These are phyloP conservation scores for Prosopis cineraria DNA, from an alignment of 306 rosid species.

Conservation along the genomic window DNA sequence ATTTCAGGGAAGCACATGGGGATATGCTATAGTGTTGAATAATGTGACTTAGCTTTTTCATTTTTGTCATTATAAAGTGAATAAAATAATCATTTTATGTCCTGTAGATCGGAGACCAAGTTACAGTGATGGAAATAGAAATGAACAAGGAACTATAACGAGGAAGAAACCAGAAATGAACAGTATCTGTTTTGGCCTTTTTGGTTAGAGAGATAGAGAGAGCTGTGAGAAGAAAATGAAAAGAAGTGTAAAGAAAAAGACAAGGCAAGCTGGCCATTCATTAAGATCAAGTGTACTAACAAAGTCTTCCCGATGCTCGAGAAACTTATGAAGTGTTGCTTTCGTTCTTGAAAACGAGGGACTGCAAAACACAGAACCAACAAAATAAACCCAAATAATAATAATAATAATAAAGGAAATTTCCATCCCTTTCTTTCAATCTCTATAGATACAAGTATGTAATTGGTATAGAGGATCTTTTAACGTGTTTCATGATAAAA, in stretches of 20 bases:
- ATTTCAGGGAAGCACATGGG: neutral
- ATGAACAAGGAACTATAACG: slow-evolving; percentile 32
- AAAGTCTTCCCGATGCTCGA: slow-evolving; percentile 68
- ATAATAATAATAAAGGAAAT: neutral
- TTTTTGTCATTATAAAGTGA: neutral
- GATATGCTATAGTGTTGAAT: neutral
- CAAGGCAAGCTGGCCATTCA: slow-evolving; percentile 22
- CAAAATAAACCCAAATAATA: neutral
- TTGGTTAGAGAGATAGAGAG: slow-evolving; percentile 1
- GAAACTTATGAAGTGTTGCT: slow-evolving; percentile 71
- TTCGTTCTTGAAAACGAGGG: slow-evolving; percentile 39
- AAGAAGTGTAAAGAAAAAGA: slow-evolving; percentile 37
- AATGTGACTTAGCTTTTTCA: neutral
- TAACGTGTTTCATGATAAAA: neutral
- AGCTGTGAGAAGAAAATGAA: slow-evolving; percentile 9
- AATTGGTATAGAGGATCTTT: neutral
- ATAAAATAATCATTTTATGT: slow-evolving; percentile 22
- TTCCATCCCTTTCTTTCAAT: neutral
- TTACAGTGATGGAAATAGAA: slow-evolving; percentile 40
- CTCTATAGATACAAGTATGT: too few species aligned
- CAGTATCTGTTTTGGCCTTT: slow-evolving; percentile 59
- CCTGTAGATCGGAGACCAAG: slow-evolving; percentile 28
- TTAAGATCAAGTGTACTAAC: slow-evolving; percentile 37
- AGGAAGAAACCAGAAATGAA: slow-evolving; percentile 50
- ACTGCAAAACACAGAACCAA: neutral